phyloP scores from a whole-genome alignment of 2,329 filamentous ascomycete species.

The Berkeleyomyces rouxiae region DNA sequence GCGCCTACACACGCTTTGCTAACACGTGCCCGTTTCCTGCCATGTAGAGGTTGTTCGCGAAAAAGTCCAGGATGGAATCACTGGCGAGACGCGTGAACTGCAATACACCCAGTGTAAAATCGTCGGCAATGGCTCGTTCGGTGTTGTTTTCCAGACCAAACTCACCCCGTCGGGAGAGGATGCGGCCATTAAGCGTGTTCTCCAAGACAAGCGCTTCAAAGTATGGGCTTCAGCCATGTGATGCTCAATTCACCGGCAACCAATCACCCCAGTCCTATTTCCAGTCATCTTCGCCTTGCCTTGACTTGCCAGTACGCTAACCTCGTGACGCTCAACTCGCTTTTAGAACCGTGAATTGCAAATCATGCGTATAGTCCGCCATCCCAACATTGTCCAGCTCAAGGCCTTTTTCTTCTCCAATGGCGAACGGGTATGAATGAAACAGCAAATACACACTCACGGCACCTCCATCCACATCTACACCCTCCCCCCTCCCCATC shows the following conservation, averaged over 20 bases:
- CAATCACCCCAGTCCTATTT: background rate
- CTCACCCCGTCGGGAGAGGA: conserved; percentile 95
- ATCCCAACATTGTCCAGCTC: conserved; percentile 96
- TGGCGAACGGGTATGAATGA: conserved; percentile 65
- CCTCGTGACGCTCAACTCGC: background rate
- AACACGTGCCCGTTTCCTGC: conserved; percentile 16
- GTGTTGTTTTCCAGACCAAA: conserved; percentile 98
- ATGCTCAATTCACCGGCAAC: background rate
- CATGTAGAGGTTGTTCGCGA: conserved; percentile 82
- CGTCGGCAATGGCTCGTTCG: conserved; percentile 96
- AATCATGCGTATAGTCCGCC: conserved; percentile 98
- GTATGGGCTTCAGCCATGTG: conserved; percentile 27
- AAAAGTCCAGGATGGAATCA: conserved; percentile 96
- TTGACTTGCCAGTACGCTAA: background rate
- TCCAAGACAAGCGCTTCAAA: conserved; percentile 99
- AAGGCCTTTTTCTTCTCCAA: conserved; percentile 99
- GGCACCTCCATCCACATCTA: too few relatives aligned
- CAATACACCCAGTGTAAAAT: conserved; percentile 99
- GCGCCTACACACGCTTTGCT: conserved; percentile 14
- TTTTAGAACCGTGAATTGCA: conserved; percentile 89
- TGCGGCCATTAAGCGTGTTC: conserved; percentile 94
- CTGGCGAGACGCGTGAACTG: conserved; percentile 88
- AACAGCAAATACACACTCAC: background rate
- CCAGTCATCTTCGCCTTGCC: too few relatives aligned
- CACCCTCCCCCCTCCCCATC: background rate